Conservation (phyloP, 1,284 basidiomycete genomes). For the Apiotrichum veenhuisii region DNA sequence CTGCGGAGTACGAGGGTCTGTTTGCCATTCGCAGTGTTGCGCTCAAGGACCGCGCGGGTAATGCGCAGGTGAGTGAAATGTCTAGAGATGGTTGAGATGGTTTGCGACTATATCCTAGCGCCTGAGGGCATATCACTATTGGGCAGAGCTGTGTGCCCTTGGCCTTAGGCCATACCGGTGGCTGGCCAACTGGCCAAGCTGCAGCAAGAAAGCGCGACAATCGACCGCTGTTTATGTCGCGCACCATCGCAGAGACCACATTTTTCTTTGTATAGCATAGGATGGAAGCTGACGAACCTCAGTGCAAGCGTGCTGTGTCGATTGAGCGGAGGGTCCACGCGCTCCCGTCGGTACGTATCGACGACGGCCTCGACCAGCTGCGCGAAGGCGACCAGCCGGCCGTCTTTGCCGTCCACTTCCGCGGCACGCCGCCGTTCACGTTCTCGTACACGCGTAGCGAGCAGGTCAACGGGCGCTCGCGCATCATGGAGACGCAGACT, state of each 20-base stretch:
- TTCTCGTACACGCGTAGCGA: conserved; percentile 81
- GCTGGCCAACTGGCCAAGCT: too few species aligned
- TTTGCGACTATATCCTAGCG: too few species aligned
- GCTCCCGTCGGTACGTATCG: conserved; percentile 81
- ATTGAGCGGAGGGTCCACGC: conserved; percentile 73
- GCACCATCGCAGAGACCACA: too few species aligned
- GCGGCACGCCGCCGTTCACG: conserved; percentile 89
- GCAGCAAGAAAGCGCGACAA: too few species aligned
- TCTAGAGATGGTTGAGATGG: too few species aligned
- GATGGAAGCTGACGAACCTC: neutral
- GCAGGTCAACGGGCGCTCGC: conserved; percentile 37
- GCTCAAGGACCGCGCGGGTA: conserved; percentile 62
- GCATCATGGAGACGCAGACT: conserved; percentile 74
- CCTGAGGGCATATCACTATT: too few species aligned
- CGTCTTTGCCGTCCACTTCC: conserved; percentile 74
- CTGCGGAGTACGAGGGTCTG: conserved; percentile 73
- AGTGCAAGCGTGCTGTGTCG: conserved; percentile 74
- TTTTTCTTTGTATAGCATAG: neutral
- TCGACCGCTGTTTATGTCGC: too few species aligned
- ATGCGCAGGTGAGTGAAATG: conserved; percentile 54
- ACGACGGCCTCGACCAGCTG: conserved; percentile 81
- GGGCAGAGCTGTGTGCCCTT: too few species aligned
- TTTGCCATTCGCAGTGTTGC: conserved; percentile 81
- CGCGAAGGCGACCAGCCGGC: conserved; percentile 92
- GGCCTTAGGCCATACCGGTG: too few species aligned